Evolutionary conservation across 495 filamentous ascomycete species (phyloP).

Genomic region (Xylaria palmicola): DNA sequence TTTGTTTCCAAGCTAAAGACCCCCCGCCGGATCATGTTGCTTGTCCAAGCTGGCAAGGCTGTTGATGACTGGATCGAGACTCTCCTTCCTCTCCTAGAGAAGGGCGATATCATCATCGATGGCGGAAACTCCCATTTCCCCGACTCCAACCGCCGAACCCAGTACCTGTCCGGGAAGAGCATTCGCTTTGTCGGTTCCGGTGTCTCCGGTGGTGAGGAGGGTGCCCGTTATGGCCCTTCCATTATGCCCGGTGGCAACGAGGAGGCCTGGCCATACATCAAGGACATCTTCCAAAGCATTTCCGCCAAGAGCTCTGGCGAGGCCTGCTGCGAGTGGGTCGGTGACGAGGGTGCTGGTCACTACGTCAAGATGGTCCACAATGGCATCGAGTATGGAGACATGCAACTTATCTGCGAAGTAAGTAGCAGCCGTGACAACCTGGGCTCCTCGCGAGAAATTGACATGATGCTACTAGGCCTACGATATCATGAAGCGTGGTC

Average conservation of each 20-base stretch:
- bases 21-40: constrained; percentile 93
- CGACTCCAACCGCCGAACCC: constrained; percentile 93
- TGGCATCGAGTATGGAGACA: constrained; percentile 99
- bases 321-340: constrained; percentile 98
- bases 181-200: constrained; percentile 96
- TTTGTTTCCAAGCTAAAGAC: constrained; percentile 94
- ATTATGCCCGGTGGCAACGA: constrained; percentile 99
- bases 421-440: constrained; percentile 16
- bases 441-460: constrained; percentile 4
- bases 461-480: constrained; percentile 67
- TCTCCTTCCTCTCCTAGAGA: constrained; percentile 82
- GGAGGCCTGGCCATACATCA: constrained; percentile 96
- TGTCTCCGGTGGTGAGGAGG: constrained; percentile 99
- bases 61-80: constrained; percentile 98
- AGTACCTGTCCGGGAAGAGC: constrained; percentile 79
- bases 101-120: constrained; percentile 98
- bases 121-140: constrained; percentile 99
- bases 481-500: constrained; percentile 97
- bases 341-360: constrained; percentile 97
- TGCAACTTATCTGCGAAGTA: constrained; percentile 99
- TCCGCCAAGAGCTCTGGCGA: constrained; percentile 95
- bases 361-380: constrained; percentile 99
- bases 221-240: constrained; percentile 94
- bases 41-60: constrained; percentile 96
- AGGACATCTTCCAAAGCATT: constrained; percentile 98